Conservation (phyloP, 345 rosid species). For the Eucalyptus erythrocorys region DNA sequence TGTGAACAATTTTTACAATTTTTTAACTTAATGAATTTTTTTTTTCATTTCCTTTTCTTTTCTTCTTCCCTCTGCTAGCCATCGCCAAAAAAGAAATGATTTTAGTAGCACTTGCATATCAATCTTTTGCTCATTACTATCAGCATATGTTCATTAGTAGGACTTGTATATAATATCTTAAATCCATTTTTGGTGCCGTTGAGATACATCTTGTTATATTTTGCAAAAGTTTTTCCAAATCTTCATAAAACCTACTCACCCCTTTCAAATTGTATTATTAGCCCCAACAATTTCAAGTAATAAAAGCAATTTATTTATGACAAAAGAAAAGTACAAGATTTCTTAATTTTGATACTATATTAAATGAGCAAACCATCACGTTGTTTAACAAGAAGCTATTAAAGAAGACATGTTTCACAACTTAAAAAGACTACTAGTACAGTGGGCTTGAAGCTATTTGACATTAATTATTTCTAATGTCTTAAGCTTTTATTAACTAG, state of each 20-base stretch:
- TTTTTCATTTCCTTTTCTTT: rapidly evolving
- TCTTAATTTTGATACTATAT: no score
- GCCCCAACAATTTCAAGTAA: not conserved
- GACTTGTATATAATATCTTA: not conserved
- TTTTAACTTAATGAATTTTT: not conserved
- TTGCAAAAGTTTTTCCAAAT: not conserved
- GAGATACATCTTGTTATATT: not conserved
- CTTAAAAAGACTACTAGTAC: not conserved
- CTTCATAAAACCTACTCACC: no score
- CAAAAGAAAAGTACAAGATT: not conserved
- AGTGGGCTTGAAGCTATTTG: not conserved
- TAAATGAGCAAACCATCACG: not conserved
- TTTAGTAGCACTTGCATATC: no score
- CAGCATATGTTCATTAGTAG: not conserved
- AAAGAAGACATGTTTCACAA: not conserved
- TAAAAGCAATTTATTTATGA: no score
- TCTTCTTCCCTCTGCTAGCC: no score
- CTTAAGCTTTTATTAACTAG: no score
- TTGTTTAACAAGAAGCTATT: not conserved
- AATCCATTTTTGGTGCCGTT: not conserved
- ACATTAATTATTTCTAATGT: not conserved
- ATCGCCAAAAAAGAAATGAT: no score
- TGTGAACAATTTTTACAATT: not conserved
- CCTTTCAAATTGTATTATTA: no score
- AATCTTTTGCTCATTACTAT: not conserved